Evolutionary conservation across 1,284 basidiomycete species (phyloP), one percentile per base, ranked within the genome.

Genomic region (Cryptococcus sp.): DNA sequence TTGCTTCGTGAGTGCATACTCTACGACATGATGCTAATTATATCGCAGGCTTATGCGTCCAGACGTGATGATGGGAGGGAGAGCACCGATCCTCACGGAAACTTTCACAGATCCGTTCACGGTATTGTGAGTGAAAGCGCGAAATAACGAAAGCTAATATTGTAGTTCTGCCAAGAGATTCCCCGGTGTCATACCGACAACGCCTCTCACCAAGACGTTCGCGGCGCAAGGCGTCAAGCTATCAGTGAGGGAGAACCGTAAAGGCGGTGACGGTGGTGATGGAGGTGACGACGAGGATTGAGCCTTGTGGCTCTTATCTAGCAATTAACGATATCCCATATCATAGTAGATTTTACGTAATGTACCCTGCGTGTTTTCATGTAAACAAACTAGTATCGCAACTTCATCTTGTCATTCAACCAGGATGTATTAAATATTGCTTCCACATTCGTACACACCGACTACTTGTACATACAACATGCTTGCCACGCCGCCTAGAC

Each of bases 131-230:
- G 73, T 72, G 17, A 13, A n/a, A 43, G 22, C 16, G 19, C 52
- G 13, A 46, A 38, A 16, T 13, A 19, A 26, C n/a, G 15, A 29
- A 5, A 8, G 46, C 50, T 57, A 46, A 52, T 38, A 19, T 34
- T 37, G 23, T 54, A 76, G 75, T 77, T 92, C 91, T 3, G 91
- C 91, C 37, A 95, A 95, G 79, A 85, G 89, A 38, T 95, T 94
- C 80, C 92, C 93, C 39, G 92, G 92, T 46, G 91, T 94, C 37
- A 89, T 90, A 87, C 91, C 91, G 72, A 92, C 90, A 15, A 93
- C 92, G 39, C 87, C 89, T 16, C 82, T 94, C 37, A 93, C 92
- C 23, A 89, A 91, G 60, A 87, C 89, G n/a, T 88, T 95, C 72
- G 90, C 90, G 19, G 88, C 87, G 68, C 92, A 95, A 81, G 91